Evolutionary conservation across 2,329 filamentous ascomycete genomes (phyloP), one percentile per base, ranked within the genome.

Genomic region (Thielaviopsis populi): DNA sequence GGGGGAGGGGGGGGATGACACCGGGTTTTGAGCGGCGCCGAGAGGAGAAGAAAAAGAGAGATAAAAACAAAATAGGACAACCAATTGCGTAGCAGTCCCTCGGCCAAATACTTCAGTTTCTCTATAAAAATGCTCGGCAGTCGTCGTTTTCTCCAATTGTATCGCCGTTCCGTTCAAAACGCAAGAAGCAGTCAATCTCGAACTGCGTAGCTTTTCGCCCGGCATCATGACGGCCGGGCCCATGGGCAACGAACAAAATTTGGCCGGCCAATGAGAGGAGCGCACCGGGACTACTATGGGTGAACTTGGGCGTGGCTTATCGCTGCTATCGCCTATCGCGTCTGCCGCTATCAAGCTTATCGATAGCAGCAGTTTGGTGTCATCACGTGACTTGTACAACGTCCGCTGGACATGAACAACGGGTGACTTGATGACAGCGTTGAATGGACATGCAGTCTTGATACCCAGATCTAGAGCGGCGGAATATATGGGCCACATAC

Each of bases 241-340:
- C 24, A 37, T 56, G 50, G 27, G 27, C 22, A 30, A 5, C 22
- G 43, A 46, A 46, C 59, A 61, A 61, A 61, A 61, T 46, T 61
- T 61, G 24, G 43, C 24, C 40, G 43, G 42, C 59, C 59, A 61
- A 61, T 61, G 7, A 48, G 59, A 61, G 24, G n/a, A n/a, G 24
- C 8, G 59, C 17, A 33, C 27, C 59, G 59, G 59, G 11, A 30
- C 42, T 48, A 61, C 41, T 61, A 7, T 61, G 59, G 59, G 59
- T 61, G 59, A 61, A 61, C 43, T n/a, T 3, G 13, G 22, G 27
- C 59, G 3, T 19, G n/a, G 13, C 40, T 61, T 61, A 61, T 61
- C 59, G 24, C 19, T 42, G 24, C 15, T 27, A 42, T 13, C 48
- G n/a, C 5, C 22, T 24, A 13, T 53, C 7, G 22, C 27, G 17